Evolutionary conservation across 1,139 yeast genomes (phyloP).

Genomic region (Debaryomyces sp.): DNA sequence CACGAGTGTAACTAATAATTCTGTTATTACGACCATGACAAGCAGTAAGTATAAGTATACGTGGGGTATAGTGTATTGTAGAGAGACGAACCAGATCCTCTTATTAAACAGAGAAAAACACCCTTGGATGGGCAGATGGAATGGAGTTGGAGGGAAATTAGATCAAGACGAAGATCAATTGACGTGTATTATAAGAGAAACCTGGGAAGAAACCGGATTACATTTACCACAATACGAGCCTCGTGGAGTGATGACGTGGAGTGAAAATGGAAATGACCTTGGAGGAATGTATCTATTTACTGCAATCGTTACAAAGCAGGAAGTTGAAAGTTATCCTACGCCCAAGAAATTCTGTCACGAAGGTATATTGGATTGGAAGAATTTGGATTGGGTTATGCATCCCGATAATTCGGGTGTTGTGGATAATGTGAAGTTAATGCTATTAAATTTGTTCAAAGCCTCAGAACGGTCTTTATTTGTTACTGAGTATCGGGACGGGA

Average conservation of each 20-base stretch:
- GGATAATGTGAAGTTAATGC: slow-evolving; percentile 38
- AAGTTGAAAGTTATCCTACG: slow-evolving; percentile 27
- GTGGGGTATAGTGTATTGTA: slow-evolving; percentile 41
- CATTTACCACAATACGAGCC: slow-evolving; percentile 27
- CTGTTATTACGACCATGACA: slow-evolving; percentile 5
- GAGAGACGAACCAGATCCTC: slow-evolving; percentile 34
- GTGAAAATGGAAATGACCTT: slow-evolving; percentile 26
- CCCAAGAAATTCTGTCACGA: slow-evolving; percentile 34
- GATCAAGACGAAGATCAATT: slow-evolving; percentile 38
- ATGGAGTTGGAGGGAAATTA: slow-evolving; percentile 54
- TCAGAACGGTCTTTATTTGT: slow-evolving; percentile 25
- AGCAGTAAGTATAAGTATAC: slow-evolving; percentile 30
- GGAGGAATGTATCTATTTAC: slow-evolving; percentile 49
- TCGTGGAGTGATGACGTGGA: slow-evolving; percentile 47
- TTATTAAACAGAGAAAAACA: slow-evolving; percentile 45
- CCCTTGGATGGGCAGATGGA: slow-evolving; percentile 59
- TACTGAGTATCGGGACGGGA: slow-evolving; percentile 21
- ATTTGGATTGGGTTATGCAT: slow-evolving; percentile 39
- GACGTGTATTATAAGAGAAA: slow-evolving; percentile 46
- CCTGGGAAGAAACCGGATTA: slow-evolving; percentile 49
- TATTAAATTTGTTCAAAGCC: slow-evolving; percentile 28
- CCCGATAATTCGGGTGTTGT: slow-evolving; percentile 48
- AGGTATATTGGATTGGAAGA: slow-evolving; percentile 52
- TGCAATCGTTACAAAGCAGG: slow-evolving; percentile 34
- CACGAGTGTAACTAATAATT: background rate